phyloP scores from a whole-genome alignment of 306 rosid genomes.

The Trifolium pratense region DNA sequence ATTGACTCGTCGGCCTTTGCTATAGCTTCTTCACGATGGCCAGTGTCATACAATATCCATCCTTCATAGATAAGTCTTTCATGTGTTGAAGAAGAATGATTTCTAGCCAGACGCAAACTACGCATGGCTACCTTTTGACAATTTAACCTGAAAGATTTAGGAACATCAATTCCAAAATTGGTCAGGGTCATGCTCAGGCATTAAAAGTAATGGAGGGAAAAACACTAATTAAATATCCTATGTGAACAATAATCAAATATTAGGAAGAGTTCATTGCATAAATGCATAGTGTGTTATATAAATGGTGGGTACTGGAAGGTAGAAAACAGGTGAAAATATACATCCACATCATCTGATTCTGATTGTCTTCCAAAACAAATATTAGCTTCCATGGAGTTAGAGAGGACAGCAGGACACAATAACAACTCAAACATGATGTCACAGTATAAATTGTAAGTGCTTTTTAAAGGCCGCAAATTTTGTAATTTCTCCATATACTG shows the following conservation, averaged over 20 bases:
- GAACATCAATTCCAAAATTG: constrained; percentile 29
- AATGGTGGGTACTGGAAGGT: not conserved
- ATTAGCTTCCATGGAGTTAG: constrained; percentile 8
- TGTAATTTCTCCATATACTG: constrained; percentile 5
- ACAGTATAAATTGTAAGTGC: no score
- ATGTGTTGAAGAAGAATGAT: constrained; percentile 70
- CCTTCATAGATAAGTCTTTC: constrained; percentile 94
- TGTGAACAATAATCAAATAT: not conserved
- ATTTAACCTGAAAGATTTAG: constrained; percentile 64
- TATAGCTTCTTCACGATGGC: constrained; percentile 87
- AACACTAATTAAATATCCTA: not conserved
- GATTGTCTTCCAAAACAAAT: constrained; percentile 19
- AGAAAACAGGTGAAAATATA: not conserved
- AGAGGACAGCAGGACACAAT: constrained; percentile 21
- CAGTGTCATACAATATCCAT: constrained; percentile 93
- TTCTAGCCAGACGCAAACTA: constrained; percentile 82
- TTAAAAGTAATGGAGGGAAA: constrained; percentile 7
- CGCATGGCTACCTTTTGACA: constrained; percentile 92
- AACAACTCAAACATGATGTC: constrained; percentile 10
- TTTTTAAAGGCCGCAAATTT: not conserved
- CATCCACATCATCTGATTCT: constrained; percentile 2
- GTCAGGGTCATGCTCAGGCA: constrained; percentile 10
- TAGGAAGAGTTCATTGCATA: constrained; percentile 23
- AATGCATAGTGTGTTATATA: constrained; percentile 9
- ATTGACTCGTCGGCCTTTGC: constrained; percentile 86